Evolutionary conservation across 2,329 filamentous ascomycete genomes (phyloP).

Genomic region (Septoria linicola): DNA sequence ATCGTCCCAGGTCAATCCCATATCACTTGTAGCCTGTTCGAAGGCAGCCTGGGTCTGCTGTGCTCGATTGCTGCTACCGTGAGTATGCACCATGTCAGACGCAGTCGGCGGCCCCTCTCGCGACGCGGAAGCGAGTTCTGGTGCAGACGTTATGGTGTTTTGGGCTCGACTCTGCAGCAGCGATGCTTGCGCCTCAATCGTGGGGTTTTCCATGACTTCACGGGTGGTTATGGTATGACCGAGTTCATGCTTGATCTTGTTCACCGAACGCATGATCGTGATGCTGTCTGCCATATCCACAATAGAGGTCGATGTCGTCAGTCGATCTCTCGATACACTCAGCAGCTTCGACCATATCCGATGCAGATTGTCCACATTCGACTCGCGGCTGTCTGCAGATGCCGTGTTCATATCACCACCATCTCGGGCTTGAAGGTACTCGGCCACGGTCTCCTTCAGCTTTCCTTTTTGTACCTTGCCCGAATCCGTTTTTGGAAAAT

Average conservation of each 20-base stretch:
- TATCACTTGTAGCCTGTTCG: background rate
- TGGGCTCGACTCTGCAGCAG: background rate
- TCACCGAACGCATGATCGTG: slow-evolving; percentile 2
- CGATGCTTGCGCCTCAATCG: background rate
- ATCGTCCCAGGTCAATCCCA: slow-evolving; percentile 2
- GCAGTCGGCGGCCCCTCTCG: background rate
- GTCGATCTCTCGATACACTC: background rate
- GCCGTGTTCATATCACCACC: background rate
- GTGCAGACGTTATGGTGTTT: too few species aligned
- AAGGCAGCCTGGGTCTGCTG: background rate
- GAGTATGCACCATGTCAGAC: background rate
- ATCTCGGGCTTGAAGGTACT: background rate
- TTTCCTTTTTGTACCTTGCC: slow-evolving; percentile 22
- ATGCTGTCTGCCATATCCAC: slow-evolving; percentile 14
- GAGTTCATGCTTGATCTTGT: background rate
- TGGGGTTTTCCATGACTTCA: background rate
- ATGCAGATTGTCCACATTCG: background rate
- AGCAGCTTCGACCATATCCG: background rate
- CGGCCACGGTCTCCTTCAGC: slow-evolving; percentile 11
- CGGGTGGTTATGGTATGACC: background rate
- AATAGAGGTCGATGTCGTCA: slow-evolving; percentile 4
- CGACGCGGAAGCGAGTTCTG: too few species aligned
- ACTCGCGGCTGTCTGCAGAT: background rate
- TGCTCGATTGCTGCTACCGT: background rate
- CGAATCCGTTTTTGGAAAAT: slow-evolving; percentile 20